phyloP scores from a whole-genome alignment of 176 grass and related monocot genomes.

The Musa acuminata region DNA sequence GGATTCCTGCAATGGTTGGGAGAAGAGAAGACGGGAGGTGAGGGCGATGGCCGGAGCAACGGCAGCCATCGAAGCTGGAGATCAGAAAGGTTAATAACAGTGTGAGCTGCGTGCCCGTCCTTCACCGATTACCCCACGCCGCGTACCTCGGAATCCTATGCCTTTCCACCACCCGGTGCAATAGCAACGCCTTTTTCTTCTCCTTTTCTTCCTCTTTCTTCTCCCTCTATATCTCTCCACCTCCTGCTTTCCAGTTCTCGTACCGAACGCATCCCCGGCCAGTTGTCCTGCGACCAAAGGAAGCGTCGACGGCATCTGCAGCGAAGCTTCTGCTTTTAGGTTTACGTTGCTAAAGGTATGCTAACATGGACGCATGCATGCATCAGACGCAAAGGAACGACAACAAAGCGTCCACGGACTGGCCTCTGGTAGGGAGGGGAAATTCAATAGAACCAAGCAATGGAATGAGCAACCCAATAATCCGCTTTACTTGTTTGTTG shows the following conservation, averaged over 20 bases:
- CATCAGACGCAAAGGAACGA: too few relatives aligned
- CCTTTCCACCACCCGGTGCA: background rate
- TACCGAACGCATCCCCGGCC: background rate
- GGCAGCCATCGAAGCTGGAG: background rate
- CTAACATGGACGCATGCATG: background rate
- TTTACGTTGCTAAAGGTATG: background rate
- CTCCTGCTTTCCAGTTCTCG: background rate
- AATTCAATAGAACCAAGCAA: too few relatives aligned
- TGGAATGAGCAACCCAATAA: too few relatives aligned
- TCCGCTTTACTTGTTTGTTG: too few relatives aligned
- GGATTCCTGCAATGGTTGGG: background rate
- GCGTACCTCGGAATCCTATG: background rate
- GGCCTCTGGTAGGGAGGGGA: too few relatives aligned
- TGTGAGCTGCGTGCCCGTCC: background rate
- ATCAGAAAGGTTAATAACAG: background rate
- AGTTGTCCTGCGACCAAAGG: background rate
- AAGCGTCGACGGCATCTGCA: background rate
- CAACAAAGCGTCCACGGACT: too few relatives aligned
- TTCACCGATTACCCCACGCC: constrained; percentile 18
- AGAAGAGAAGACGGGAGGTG: background rate
- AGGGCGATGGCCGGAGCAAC: background rate
- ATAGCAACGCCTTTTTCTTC: background rate
- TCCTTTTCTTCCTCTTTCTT: background rate
- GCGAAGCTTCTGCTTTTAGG: background rate
- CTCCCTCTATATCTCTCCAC: background rate